Conservation (phyloP, 2,329 filamentous ascomycete species). For the Rachicladosporium sp. region DNA sequence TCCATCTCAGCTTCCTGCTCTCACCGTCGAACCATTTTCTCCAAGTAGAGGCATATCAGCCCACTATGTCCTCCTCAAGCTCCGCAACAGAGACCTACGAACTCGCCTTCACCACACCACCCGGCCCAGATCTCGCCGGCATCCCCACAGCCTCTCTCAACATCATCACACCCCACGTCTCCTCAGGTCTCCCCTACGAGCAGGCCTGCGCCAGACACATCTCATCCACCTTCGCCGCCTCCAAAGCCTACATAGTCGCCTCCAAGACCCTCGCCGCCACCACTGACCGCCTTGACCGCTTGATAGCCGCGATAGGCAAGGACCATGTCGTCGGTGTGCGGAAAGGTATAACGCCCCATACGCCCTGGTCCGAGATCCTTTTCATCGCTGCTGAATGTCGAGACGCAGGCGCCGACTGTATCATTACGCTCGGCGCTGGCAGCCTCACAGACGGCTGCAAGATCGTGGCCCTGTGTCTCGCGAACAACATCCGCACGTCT, state of each 20-base stretch:
- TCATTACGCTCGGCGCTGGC: slow-evolving; percentile 44
- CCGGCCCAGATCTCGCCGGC: too few relatives aligned
- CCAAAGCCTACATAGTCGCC: slow-evolving; percentile 38
- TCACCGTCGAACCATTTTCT: too few relatives aligned
- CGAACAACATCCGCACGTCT: slow-evolving; percentile 9
- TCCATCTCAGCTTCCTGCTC: too few relatives aligned
- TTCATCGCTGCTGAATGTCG: slow-evolving; percentile 33
- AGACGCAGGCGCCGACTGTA: slow-evolving; percentile 31
- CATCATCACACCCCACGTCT: slow-evolving; percentile 27
- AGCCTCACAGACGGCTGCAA: slow-evolving; percentile 47
- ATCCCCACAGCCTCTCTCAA: slow-evolving; percentile 9
- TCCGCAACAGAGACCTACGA: too few relatives aligned
- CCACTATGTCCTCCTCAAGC: too few relatives aligned
- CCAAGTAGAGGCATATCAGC: too few relatives aligned
- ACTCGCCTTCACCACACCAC: too few relatives aligned
- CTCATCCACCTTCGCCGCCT: slow-evolving; percentile 31
- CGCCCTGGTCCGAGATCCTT: slow-evolving; percentile 41
- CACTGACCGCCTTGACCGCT: slow-evolving; percentile 32
- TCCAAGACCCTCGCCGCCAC: slow-evolving; percentile 38
- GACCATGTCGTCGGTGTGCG: slow-evolving; percentile 33
- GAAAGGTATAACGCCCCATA: slow-evolving; percentile 43
- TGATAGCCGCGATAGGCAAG: slow-evolving; percentile 29
- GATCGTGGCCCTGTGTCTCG: slow-evolving; percentile 30
- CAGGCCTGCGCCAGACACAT: slow-evolving; percentile 35
- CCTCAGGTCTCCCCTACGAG: slow-evolving; percentile 36